A percentile compares a stretch with the other conserved stretches of the same genome.
phyloP scores from a whole-genome alignment of 805 yeast species.

The Alloascoidea hylecoeti region DNA sequence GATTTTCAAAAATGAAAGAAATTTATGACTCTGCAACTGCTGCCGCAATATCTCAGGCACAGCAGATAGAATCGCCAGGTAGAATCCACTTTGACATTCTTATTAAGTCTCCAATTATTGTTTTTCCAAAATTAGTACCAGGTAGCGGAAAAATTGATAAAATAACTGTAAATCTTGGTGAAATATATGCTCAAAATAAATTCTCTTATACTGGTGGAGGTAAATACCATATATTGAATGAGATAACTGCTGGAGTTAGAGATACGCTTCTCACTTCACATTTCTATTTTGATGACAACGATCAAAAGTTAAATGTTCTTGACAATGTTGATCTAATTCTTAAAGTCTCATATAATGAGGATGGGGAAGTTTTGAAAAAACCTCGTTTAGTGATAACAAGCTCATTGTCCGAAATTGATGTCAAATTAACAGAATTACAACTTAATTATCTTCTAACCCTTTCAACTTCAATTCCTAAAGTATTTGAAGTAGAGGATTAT shows the following conservation, averaged over 20 bases:
- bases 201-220: constrained; percentile 22
- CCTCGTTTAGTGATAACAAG: constrained; percentile 12
- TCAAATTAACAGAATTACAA: constrained; percentile 11
- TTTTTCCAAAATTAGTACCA: constrained; percentile 51
- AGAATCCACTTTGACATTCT: constrained; percentile 59
- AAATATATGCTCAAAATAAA: constrained; percentile 52
- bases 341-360: constrained; percentile 18
- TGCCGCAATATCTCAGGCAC: constrained; percentile 77
- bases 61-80: constrained; percentile 37
- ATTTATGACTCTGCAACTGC: constrained; percentile 84
- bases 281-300: constrained; percentile 31
- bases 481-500: constrained; percentile 7
- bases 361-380: constrained; percentile 8
- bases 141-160: constrained; percentile 34
- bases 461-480: constrained; percentile 8
- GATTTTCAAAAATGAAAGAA: constrained; percentile 73
- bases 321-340: constrained; percentile 42
- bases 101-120: constrained; percentile 70
- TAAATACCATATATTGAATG: constrained; percentile 25
- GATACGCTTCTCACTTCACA: constrained; percentile 56
- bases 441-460: constrained; percentile 10
- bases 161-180: constrained; percentile 69
- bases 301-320: constrained; percentile 35
- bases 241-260: constrained; percentile 54
- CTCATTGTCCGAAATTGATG: constrained; percentile 11